Evolutionary conservation across 495 filamentous ascomycete genomes (phyloP), one percentile per base, ranked within the genome.

Genomic region (Letharia columbiana): DNA sequence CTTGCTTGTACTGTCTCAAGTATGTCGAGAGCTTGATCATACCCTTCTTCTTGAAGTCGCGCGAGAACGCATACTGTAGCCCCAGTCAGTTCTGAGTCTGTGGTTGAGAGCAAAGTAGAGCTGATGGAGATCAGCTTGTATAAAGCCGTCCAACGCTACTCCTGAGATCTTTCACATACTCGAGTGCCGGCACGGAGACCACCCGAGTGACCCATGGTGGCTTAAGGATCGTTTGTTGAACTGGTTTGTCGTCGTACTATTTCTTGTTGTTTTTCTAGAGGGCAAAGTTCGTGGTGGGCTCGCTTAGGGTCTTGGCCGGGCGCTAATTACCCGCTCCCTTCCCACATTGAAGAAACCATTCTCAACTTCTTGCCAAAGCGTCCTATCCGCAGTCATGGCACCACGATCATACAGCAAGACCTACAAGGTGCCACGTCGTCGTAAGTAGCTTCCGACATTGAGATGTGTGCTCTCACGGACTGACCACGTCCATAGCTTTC

Each of bases 151-250:
- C 17, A 57, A 17, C 33, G 4, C 33, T 12, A 37, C 31, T 57
- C 7, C 10, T 42, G 40, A 41, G 60, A 40, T 33, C 28, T 23
- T 68, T 61, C 68, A 83, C 85, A 70, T 84, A 87, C 85, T 79
- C 93, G 89, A 80, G 92, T 98, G 80, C 93, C 92, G 75, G 90
- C 86, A 79, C 92, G 84, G 75, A 96, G 87, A 93, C 93, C 93
- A 77, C 88, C 87, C 70, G 92, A 86, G 87, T 97, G 92, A 93
- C 91, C 91, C 93, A 96, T 98, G 72, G 77, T 81, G 83, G 77
- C 77, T 64, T 78, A 73, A 81, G 76, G 72, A 73, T 77, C 75
- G 63, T 71, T 28, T 71, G 54, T 61, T 57, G 28, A 37, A 61
- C 28, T 61, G 13, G 11, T 33, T 59, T 33, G 23, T 15, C 37